Base-by-base conservation (phyloP, 768 basidiomycete genomes). In the Leccinum subgranulosum region DNA sequence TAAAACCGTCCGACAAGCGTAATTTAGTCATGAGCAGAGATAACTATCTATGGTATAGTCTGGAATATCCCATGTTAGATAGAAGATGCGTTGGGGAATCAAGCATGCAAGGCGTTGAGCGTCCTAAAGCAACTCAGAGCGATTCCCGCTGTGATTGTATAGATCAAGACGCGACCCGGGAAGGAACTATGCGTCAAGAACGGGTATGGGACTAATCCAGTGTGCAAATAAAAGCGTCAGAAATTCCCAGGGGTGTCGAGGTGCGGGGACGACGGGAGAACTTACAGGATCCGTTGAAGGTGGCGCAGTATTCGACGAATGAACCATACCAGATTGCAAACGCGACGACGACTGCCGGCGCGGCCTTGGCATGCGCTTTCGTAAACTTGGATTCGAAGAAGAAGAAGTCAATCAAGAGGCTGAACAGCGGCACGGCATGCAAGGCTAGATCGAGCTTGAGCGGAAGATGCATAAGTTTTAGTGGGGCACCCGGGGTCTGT, bases 201-300 rank as follows among this genome's bases (percentile, higher is more conserved):
- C 0, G 92, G 92, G 72, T 94, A 93, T 27, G 91, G 89, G 74
- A 92, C 88, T 89, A 55, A 41, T 39, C 3, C 36, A 39, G 49
- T 41, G 15, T 31, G 17, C 36, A 41, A 36, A 31, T 19, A 21
- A 46, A 31, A 50, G 7, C 21, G 28, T 59, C 31, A 56, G 41
- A 49, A 31, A 52, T 65, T 28, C 27, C 29, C 27, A 45, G 11
- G 33, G 4, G 19, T 17, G 15, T 41, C 8, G 39, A 14, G 2
- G 12, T 8, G 3, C 28, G 43, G 5, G 11, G 25, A 29, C 25
- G 17, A 55, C 27, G 1, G 11, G n/a, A 41, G 17, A 12, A 79
- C 85, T 72, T 60, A 90, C 87, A 90, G 3, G 65, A 67, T 6
- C 81, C 82, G 59, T 90, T 91, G 68, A 75, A 78, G 7, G 66